A percentile compares a stretch with the other conserved stretches of the same genome.
Evolutionary conservation across 768 basidiomycete genomes (phyloP).

Genomic region (Harrya chromipes): DNA sequence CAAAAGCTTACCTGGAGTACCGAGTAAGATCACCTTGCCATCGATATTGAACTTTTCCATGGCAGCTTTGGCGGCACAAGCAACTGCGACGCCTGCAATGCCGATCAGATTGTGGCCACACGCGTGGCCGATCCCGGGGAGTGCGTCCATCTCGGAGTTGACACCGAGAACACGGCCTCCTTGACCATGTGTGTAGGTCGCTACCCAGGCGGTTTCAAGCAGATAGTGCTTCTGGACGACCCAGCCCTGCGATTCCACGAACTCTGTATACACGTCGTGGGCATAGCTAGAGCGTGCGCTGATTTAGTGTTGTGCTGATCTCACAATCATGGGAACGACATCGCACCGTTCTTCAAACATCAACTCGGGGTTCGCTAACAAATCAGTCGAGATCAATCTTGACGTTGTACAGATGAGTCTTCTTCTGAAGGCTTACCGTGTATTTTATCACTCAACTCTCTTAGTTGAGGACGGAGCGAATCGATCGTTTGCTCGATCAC

Average conservation of each 20-base stretch:
- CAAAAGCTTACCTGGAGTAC: constrained; percentile 62
- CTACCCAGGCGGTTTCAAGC: constrained; percentile 78
- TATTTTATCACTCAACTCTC: constrained; percentile 67
- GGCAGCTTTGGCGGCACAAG: constrained; percentile 63
- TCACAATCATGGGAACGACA: not conserved
- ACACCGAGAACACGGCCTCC: constrained; percentile 73
- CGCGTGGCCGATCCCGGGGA: constrained; percentile 60
- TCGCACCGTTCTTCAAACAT: constrained; percentile 63
- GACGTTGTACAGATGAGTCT: not conserved
- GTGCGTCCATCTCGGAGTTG: constrained; percentile 79
- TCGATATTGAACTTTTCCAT: constrained; percentile 59
- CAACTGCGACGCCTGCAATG: constrained; percentile 69
- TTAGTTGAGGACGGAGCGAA: constrained; percentile 52
- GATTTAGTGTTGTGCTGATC: constrained; percentile 1
- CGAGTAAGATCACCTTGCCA: constrained; percentile 68
- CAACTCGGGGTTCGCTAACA: constrained; percentile 68
- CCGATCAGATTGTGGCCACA: constrained; percentile 86
- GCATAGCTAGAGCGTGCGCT: constrained; percentile 46
- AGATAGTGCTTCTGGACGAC: constrained; percentile 57
- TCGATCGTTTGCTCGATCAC: constrained; percentile 56
- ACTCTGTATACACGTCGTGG: constrained; percentile 65
- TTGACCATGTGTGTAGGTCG: constrained; percentile 58
- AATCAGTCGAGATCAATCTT: not conserved
- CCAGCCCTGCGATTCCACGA: constrained; percentile 66
- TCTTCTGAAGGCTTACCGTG: constrained; percentile 46